Conservation (phyloP, 805 yeast genomes). For the Candida maltosa region DNA sequence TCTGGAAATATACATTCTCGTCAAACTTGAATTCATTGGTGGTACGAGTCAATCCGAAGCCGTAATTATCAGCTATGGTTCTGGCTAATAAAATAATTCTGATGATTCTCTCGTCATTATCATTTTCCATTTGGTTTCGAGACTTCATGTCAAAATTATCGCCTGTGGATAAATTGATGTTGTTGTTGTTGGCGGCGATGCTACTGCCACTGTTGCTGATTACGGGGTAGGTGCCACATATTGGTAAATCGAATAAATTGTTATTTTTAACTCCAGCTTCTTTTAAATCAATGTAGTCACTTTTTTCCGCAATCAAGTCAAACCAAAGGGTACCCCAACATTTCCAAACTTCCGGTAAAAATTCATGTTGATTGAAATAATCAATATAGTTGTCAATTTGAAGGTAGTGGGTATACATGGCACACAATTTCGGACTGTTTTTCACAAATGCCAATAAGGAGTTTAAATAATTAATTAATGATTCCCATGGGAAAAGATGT, state of each 20-base stretch:
- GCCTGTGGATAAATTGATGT: too few relatives aligned
- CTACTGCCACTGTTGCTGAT: conserved; percentile 13
- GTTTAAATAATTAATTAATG: conserved; percentile 61
- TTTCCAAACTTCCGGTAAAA: conserved; percentile 74
- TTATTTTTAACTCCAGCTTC: conserved; percentile 55
- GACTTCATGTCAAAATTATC: conserved; percentile 9
- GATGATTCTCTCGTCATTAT: conserved; percentile 49
- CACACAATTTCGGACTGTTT: conserved; percentile 21
- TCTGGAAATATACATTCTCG: conserved; percentile 16
- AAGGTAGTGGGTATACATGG: conserved; percentile 17
- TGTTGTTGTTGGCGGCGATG: background rate
- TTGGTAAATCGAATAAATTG: conserved; percentile 61
- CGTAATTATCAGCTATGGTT: conserved; percentile 48
- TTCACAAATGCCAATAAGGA: conserved; percentile 41
- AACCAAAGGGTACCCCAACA: conserved; percentile 86
- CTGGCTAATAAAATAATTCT: conserved; percentile 51
- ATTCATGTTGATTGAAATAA: conserved; percentile 56
- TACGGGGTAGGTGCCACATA: conserved; percentile 50
- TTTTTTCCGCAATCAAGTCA: conserved; percentile 54
- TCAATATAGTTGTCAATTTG: conserved; percentile 40
- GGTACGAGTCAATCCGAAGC: conserved; percentile 53
- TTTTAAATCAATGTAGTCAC: conserved; percentile 45
- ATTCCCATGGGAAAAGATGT: conserved; percentile 67
- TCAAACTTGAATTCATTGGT: conserved; percentile 44
- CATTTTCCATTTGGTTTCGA: conserved; percentile 29